Base-by-base conservation (phyloP, 202 grass and related monocot genomes). In the Dendrocalamus latiflorus region DNA sequence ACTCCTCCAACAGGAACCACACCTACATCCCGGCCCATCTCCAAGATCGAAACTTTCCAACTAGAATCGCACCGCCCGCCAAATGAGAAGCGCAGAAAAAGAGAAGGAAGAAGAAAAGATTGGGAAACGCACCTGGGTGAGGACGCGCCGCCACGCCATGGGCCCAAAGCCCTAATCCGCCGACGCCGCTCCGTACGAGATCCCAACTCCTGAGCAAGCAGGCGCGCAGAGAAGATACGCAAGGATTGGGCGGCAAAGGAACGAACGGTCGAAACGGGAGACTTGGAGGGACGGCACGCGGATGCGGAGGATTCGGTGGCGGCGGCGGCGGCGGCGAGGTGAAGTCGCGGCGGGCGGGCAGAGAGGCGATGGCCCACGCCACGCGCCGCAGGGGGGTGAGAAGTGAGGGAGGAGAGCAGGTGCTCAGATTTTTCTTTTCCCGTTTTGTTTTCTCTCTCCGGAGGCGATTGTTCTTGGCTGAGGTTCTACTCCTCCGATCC, bases 121-220 rank as follows among this genome's bases (percentile, higher is more conserved):
- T 53, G 25, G 22, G 55, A n/a, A 13, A 37, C 26, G 17, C 37
- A 90, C 88, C 88, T 87, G 80, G n/a, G 80, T 80, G 26, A 90
- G 84, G 69, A 90, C 36, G 62, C 88, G 88, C 68, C 88, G 62
- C 88, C 80, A 90, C 69, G 88, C 84, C 84, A 90, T 90, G 77
- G 48, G 26, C 22, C 33, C 24, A 26, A 76, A 86, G 21, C 73
- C 41, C 60, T 82, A 86, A 42, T 55, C 78, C 61, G 12, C 78
- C 50, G 67, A 74, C 50, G 48, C 59, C 42, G 20, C 26, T 57
- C 2, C 50, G 41, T 25, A 65, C 67, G 60, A 90, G 83, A 90
- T 90, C 88, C 79, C 78, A 20, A 64, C 20, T 41, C 30, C 33
- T 20, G 36, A 72, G 49, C 39, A 65, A 21, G 65, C n/a, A 8